Evolutionary conservation across 192 early-diverging fungal species (phyloP).

Genomic region (Kickxella alabastrina): DNA sequence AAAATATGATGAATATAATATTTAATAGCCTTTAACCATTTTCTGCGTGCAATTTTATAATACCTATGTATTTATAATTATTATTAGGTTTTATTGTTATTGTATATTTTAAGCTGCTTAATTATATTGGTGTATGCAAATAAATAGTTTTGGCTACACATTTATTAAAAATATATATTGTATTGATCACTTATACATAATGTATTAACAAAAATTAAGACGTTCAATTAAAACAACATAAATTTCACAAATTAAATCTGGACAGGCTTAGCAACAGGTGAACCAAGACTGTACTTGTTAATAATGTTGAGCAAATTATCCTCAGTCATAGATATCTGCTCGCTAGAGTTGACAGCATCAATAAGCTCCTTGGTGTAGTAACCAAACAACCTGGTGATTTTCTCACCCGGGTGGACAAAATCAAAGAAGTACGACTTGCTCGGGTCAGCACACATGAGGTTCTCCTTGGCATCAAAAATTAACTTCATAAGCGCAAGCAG

Average conservation of each 20-base stretch:
- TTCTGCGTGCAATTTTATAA: no score
- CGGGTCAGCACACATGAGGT: constrained; percentile 1
- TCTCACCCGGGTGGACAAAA: constrained; percentile 4
- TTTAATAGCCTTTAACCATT: no score
- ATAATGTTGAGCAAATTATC: constrained; percentile 1
- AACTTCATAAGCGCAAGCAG: neutral
- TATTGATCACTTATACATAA: no score
- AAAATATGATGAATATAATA: no score
- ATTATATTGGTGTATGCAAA: no score
- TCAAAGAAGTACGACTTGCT: constrained; percentile 4
- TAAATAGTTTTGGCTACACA: no score
- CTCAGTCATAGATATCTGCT: neutral
- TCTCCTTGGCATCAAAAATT: neutral
- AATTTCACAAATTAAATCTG: neutral
- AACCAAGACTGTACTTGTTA: constrained; percentile 1
- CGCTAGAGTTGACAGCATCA: neutral
- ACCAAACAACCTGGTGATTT: constrained; percentile 5
- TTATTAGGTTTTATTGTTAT: no score
- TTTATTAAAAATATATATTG: no score
- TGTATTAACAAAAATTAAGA: neutral
- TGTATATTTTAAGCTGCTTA: no score
- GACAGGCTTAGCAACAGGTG: constrained; percentile 4
- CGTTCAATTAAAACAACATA: constrained; percentile 2
- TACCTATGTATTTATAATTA: no score
- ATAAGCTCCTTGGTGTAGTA: neutral